Conservation (phyloP, 2,329 filamentous ascomycete species). For the Trichoderma breve region DNA sequence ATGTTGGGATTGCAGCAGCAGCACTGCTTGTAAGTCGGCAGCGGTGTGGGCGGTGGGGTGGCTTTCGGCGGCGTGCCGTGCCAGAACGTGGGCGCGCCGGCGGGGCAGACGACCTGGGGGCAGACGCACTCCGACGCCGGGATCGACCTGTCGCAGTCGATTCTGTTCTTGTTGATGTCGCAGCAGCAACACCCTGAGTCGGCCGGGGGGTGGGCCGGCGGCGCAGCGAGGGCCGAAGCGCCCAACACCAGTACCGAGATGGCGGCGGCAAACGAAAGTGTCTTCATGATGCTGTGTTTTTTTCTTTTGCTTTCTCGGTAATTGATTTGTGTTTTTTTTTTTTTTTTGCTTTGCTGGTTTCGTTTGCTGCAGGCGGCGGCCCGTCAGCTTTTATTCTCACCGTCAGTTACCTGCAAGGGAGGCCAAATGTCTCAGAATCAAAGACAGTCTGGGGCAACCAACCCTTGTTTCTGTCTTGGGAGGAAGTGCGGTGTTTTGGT, state of each 20-base stretch:
- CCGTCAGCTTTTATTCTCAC: conserved; percentile 1
- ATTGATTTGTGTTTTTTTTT: background rate
- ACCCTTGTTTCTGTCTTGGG: background rate
- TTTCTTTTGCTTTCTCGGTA: background rate
- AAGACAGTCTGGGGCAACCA: background rate
- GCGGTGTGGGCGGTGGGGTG: background rate
- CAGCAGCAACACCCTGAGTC: conserved; percentile 36
- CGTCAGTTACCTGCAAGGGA: background rate
- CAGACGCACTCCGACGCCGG: conserved; percentile 30
- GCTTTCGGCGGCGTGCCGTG: background rate
- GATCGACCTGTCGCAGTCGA: conserved; percentile 28
- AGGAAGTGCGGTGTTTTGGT: background rate
- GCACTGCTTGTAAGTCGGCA: conserved; percentile 16
- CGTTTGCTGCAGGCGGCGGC: background rate
- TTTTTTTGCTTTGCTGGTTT: background rate
- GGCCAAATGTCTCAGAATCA: background rate
- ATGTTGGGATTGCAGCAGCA: conserved; percentile 28
- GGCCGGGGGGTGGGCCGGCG: conserved; percentile 17
- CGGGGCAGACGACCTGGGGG: conserved; percentile 28
- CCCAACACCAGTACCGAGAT: conserved; percentile 24
- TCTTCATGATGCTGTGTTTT: conserved; percentile 19
- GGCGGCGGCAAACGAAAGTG: conserved; percentile 13
- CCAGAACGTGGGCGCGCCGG: conserved; percentile 24
- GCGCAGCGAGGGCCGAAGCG: conserved; percentile 23
- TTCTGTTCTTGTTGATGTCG: conserved; percentile 26